These are phyloP conservation scores for Pouteria glomerata DNA, from an alignment of 148 eudicot genomes.

Conservation along the genomic window DNA sequence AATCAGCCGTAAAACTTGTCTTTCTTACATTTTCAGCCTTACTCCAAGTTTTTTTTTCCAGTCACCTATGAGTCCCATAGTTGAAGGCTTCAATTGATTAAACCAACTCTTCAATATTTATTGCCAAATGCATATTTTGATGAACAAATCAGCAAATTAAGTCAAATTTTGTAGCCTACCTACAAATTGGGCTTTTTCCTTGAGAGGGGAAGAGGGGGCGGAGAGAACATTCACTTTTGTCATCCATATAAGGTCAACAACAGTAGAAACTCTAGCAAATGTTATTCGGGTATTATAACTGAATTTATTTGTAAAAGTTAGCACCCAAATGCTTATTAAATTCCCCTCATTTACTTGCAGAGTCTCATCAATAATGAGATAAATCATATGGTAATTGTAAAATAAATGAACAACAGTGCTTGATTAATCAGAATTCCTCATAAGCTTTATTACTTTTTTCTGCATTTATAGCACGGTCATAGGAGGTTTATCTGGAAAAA, in stretches of 20 bases:
- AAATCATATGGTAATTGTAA: neutral
- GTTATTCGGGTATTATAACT: neutral
- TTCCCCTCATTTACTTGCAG: neutral
- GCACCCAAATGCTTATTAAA: no score
- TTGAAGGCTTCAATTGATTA: neutral
- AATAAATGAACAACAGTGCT: neutral
- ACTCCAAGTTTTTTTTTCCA: neutral
- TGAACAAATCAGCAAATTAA: neutral
- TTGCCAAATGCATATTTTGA: neutral
- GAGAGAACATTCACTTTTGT: neutral
- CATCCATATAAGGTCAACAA: neutral
- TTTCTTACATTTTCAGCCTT: neutral
- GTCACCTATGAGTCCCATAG: neutral
- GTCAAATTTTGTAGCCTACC: neutral
- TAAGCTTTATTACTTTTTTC: neutral
- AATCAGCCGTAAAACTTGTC: neutral
- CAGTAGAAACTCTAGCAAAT: neutral
- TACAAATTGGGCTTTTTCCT: neutral
- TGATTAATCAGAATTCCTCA: neutral
- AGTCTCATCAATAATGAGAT: neutral
- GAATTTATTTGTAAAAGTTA: neutral
- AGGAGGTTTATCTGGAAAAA: neutral
- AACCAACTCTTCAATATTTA: neutral
- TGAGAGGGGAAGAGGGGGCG: neutral
- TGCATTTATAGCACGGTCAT: neutral